Evolutionary conservation across 257 asterid genomes (phyloP), one percentile per base, ranked within the genome.

Genomic region (Solanum sejunctum): DNA sequence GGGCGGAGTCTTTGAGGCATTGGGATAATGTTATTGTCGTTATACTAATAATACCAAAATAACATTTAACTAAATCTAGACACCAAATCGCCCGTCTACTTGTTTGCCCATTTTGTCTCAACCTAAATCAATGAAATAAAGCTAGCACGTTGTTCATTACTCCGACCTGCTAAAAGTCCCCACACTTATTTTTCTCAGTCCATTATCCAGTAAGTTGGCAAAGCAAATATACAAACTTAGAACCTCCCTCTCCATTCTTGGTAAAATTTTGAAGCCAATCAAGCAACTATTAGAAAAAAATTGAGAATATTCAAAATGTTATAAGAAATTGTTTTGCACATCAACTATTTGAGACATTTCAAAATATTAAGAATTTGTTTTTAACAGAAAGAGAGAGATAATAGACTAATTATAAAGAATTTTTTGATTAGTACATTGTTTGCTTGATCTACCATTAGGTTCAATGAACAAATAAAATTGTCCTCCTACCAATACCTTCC

Each of bases 401-500:
- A 18, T 3, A 54, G 10, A 11, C 5, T 18, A 32, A 39, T 20
- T 47, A 64, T 26, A 23, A 80, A 80, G 54, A 17, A 39, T 61
- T 8, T 8, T 26, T 8, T 26, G 3, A 39, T 69, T 69, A 69
- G 51, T 36, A 69, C 51, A 69, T 36, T 9, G 23, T 69, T 36
- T 2, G 18, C 13, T 5, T 67, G 36, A 69, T 67, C 78, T 70
- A 18, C 52, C 78, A 39, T 39, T 70, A 39, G 78, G 52, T 70
- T 70, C 78, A 70, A 70, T 70, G 52, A 70, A 70, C 78, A 39
- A 70, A 70, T 39, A 39, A 18, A 56, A 45, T 15, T 84, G 17
- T 75, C 43, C 17, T 54, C 56, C 56, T 81, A 60, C 71, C 23
- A 12, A 80, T 13, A 75, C 81, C 81, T 75, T 75, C 81, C 60